Conservation (phyloP, 805 yeast species). For the Kluyveromyces starmeri region DNA sequence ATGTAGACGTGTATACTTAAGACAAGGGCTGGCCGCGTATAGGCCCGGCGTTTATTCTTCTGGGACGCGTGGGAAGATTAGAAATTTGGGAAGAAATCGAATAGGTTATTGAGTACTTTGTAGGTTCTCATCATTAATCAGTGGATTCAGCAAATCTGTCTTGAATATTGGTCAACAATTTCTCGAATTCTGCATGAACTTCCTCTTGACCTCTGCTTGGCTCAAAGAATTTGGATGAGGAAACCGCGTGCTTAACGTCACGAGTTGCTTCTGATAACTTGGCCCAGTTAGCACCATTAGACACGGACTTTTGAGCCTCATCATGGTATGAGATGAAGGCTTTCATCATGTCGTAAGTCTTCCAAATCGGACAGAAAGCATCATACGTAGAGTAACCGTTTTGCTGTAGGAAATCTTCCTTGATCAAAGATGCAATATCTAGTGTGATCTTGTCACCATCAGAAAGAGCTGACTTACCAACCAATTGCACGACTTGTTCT, state of each 20-base stretch:
- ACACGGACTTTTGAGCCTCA: slow-evolving; percentile 95
- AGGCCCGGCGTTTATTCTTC: too few species aligned
- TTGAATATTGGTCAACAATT: slow-evolving; percentile 61
- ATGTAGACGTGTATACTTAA: too few species aligned
- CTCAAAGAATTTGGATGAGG: slow-evolving; percentile 92
- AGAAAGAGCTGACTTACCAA: slow-evolving; percentile 95
- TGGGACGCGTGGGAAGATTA: too few species aligned
- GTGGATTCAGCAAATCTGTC: slow-evolving; percentile 95
- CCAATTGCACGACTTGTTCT: slow-evolving; percentile 98
- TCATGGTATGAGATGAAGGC: slow-evolving; percentile 85
- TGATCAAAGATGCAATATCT: slow-evolving; percentile 84
- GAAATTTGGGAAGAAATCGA: too few species aligned
- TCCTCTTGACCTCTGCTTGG: slow-evolving; percentile 85
- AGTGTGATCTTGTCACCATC: slow-evolving; percentile 95
- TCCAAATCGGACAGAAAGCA: slow-evolving; percentile 99
- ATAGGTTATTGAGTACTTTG: too few species aligned
- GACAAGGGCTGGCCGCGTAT: too few species aligned
- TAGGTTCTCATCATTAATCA: slow-evolving; percentile 64
- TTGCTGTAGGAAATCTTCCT: slow-evolving; percentile 98
- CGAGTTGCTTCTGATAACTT: slow-evolving; percentile 82
- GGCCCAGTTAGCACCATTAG: slow-evolving; percentile 91
- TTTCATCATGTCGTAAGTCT: slow-evolving; percentile 97
- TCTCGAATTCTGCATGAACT: slow-evolving; percentile 67
- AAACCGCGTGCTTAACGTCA: slow-evolving; percentile 87
- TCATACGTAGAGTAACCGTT: slow-evolving; percentile 98